These are phyloP conservation scores for Pterocarpus macrocarpus DNA, from an alignment of 306 rosid genomes.

Conservation along the genomic window DNA sequence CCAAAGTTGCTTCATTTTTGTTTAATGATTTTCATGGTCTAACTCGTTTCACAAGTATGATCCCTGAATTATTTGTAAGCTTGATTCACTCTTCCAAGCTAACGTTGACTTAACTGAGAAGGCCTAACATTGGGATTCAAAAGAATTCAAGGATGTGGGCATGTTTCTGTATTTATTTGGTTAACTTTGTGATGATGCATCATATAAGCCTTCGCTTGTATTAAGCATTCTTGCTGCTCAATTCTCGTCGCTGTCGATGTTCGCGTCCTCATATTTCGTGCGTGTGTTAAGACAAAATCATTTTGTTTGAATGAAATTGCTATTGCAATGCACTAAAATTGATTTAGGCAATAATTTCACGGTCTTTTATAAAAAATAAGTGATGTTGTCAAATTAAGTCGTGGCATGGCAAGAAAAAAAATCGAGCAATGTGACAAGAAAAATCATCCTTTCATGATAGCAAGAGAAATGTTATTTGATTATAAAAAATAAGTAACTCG, in stretches of 20 bases:
- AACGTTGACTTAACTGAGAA: constrained; percentile 11
- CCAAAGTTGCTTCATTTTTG: constrained; percentile 16
- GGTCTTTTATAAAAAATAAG: no score
- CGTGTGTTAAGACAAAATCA: background rate
- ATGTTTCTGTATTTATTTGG: constrained; percentile 24
- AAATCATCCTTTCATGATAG: background rate
- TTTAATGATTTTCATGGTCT: constrained; percentile 11
- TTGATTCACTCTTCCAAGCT: constrained; percentile 25
- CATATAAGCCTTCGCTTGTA: background rate
- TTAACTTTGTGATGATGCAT: constrained; percentile 20
- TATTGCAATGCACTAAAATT: background rate
- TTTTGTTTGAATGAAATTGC: background rate
- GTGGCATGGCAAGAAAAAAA: no score
- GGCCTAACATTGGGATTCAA: background rate
- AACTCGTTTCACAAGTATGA: constrained; percentile 1
- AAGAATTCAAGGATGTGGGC: background rate
- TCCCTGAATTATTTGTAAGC: constrained; percentile 34
- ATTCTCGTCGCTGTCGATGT: background rate
- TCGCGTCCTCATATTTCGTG: background rate
- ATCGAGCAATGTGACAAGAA: background rate
- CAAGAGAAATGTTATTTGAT: background rate
- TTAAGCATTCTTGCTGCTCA: background rate
- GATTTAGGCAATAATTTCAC: background rate
- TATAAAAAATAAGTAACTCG: no score
- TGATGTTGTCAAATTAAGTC: no score